Conservation (phyloP, 225 moss, liverwort and hornwort species). For the Lunularia cruciata region DNA sequence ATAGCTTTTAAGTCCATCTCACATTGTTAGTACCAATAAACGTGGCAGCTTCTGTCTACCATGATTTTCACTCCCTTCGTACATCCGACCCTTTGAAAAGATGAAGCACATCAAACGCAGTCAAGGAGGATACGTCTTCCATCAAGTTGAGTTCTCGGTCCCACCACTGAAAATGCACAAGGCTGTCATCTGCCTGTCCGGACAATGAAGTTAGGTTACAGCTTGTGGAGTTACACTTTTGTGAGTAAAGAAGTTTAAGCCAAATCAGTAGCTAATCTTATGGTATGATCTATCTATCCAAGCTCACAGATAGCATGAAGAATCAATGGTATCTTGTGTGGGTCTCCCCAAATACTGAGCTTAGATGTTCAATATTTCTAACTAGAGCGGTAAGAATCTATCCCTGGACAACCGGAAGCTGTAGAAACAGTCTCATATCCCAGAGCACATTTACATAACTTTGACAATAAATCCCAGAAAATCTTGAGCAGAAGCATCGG, state of each 20-base stretch:
- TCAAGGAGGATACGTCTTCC: conserved; percentile 81
- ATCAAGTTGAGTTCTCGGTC: conserved; percentile 56
- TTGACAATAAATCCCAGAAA: too few relatives aligned
- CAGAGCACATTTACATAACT: too few relatives aligned
- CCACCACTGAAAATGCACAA: conserved; percentile 92
- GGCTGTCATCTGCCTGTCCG: conserved; percentile 73
- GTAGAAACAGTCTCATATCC: too few relatives aligned
- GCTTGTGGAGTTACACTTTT: too few relatives aligned
- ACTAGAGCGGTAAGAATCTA: not conserved
- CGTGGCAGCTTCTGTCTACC: not conserved
- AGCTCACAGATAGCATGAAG: too few relatives aligned
- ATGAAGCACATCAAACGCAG: not conserved
- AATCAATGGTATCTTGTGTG: not conserved
- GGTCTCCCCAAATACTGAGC: not conserved
- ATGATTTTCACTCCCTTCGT: too few relatives aligned
- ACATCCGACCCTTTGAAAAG: not conserved
- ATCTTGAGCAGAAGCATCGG: too few relatives aligned
- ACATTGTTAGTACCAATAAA: not conserved
- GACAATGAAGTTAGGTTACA: conserved; percentile 25
- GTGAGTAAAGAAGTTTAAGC: too few relatives aligned
- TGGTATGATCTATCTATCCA: too few relatives aligned
- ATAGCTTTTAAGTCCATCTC: not conserved
- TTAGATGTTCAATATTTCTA: not conserved
- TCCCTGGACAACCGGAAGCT: too few relatives aligned
- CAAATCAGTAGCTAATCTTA: not conserved